Percentiles rank a stretch among this genome's conserved stretches.
These are phyloP conservation scores for Globisporangium acanthophoron DNA, from an alignment of 352 stramenopile species.

Conservation along the genomic window DNA sequence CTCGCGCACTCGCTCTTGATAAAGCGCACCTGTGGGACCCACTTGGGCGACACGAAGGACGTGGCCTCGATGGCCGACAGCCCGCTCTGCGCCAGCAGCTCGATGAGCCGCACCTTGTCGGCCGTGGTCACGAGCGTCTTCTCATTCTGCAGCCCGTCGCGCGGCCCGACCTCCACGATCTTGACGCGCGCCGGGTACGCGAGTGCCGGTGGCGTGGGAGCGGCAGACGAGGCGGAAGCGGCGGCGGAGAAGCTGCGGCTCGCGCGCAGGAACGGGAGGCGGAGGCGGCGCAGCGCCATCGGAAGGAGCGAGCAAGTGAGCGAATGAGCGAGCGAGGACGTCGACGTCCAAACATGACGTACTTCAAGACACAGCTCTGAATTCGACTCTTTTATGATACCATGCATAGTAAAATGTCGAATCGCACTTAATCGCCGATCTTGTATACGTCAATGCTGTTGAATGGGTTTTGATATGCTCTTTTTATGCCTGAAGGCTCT, in stretches of 20 bases:
- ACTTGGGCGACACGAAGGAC: conserved; percentile 96
- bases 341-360: background rate
- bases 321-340: background rate
- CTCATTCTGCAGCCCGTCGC: conserved; percentile 97
- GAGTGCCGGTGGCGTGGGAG: background rate
- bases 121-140: conserved; percentile 77
- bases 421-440: background rate
- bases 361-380: background rate
- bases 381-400: background rate
- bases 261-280: conserved; percentile 2
- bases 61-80: conserved; percentile 90
- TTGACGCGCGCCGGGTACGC: conserved; percentile 76
- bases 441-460: background rate
- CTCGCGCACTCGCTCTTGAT: background rate
- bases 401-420: background rate
- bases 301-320: background rate
- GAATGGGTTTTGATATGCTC: background rate
- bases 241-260: background rate
- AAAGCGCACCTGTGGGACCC: conserved; percentile 87
- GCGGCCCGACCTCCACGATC: conserved; percentile 93
- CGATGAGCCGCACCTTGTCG: conserved; percentile 91
- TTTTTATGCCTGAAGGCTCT: background rate
- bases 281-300: conserved; percentile 1
- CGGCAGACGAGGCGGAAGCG: background rate
- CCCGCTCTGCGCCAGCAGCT: conserved; percentile 87